Evolutionary conservation across 1,284 basidiomycete species (phyloP), one percentile per base, ranked within the genome.

Genomic region (Stereum hirsutum): DNA sequence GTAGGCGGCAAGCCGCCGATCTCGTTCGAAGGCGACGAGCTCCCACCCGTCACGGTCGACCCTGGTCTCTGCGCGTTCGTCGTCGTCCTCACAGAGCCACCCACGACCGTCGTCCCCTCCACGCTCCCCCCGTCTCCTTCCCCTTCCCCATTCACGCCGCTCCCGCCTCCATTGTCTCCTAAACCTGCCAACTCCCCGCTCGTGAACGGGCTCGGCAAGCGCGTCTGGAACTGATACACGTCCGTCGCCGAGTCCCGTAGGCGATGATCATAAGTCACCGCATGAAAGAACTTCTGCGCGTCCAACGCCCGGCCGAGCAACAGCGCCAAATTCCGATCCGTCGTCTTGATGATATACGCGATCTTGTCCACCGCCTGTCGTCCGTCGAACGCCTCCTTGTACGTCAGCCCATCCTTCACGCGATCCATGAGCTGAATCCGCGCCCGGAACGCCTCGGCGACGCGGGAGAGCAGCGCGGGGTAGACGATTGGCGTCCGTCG

Each of bases 251-350:
- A 91, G 63, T 99, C 96, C 40, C 96, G 74, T 49, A 99, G 61
- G 11, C 95, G 82, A 62, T 99, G 96, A 57, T 98, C 94, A 60
- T 99, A 99, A 6, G 95, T 97, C 51, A 99, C 96, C 57, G 98
- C 96, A 61, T 99, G 96, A 62, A 99, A 99, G 68, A 95, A 98
- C 67, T 98, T 99, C 66, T 99, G 96, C 11, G 93, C 89, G 58
- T 99, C 96, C 44, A 99, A 72, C 5, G 95, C 93, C 39, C 96
- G 78, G 11, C 96, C 96, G 8, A 99, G 75, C 2, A 99, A 72
- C 36, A 99, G 66, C 4, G 96, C 96, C 19, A 99, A 75, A 61
- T 97, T 98, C 15, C 96, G 78, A 64, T 99, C 96, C 5, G 91
- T 92, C 2, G 95, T 99, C 64, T 94, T 95, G 73, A 98, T 97